phyloP scores from a whole-genome alignment of 306 rosid genomes.

The Dryas alaskensis region DNA sequence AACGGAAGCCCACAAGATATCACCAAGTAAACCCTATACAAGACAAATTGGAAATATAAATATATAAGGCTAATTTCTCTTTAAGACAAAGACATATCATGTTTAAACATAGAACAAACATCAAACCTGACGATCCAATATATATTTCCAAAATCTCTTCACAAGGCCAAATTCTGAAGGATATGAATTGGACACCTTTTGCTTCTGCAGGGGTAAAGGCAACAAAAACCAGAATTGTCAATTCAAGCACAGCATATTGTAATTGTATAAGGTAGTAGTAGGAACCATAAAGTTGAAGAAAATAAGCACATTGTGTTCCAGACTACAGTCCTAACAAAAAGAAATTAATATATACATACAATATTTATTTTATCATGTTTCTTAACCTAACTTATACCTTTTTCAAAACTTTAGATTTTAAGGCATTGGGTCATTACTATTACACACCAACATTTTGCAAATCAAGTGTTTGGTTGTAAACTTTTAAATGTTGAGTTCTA shows the following conservation, averaged over 20 bases:
- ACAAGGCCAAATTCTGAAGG: constrained; percentile 77
- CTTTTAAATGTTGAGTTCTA: neutral
- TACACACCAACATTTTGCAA: neutral
- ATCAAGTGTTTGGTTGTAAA: neutral
- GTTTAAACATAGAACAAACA: constrained; percentile 11
- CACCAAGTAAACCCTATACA: constrained; percentile 63
- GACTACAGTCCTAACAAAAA: constrained; percentile 15
- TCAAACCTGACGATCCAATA: constrained; percentile 67
- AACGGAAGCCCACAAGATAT: constrained; percentile 78
- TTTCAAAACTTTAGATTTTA: neutral
- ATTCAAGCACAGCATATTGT: constrained; percentile 5
- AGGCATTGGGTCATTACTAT: neutral
- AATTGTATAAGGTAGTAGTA: neutral
- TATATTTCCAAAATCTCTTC: constrained; percentile 89
- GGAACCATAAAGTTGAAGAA: constrained; percentile 1
- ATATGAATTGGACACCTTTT: constrained; percentile 63
- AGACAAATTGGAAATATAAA: constrained; percentile 10
- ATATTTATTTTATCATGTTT: neutral
- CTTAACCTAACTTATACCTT: neutral
- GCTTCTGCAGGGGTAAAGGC: constrained; percentile 65
- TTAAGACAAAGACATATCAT: neutral
- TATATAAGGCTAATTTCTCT: constrained; percentile 15
- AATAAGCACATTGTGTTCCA: neutral
- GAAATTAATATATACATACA: neutral
- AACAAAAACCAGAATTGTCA: constrained; percentile 19